Evolutionary conservation across 2,329 filamentous ascomycete genomes (phyloP), one percentile per base, ranked within the genome.

Genomic region (Penicillium concentricum): DNA sequence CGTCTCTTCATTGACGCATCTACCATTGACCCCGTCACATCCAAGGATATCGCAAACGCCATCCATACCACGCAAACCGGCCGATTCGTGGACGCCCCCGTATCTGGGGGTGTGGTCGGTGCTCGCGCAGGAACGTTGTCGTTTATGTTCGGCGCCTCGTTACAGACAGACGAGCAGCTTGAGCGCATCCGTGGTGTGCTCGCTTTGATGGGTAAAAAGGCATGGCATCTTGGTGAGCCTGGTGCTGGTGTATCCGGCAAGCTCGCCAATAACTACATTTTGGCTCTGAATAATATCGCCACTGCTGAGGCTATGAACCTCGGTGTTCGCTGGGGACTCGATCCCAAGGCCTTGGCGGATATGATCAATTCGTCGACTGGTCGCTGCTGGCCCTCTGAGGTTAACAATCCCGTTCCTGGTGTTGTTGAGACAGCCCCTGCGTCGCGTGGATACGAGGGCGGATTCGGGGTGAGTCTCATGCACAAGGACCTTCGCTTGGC

Each of bases 91-190:
- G 94, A 99, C 72, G 93, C 94, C 3, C 94, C 94, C 43, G 96
- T 99, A 88, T 97, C 93, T 0, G 94, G 94, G 46, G 94, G 94
- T 49, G 92, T 97, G 0, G 91, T 97, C 5, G 94, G 93, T 42
- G 94, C 94, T 12, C 82, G 86, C 6, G 91, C 91, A 13, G 94
- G 89, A 34, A 92, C 91, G 0, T 80, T 99, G 56, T 96, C 92
- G 0, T 99, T 99, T 74, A 97, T 99, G 94, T 86, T 97, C 54
- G 94, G 94, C 42, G 83, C 87, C 7, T 80, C 86, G 0, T 69
- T 70, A 6, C 63, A 71, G 28, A 59, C 67, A 3, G 69, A 60
- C 1, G 77, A 82, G 4, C 73, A 90, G 0, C 79, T 94, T 1
- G 76, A 85, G 1, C 82, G 84, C 12, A 81, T 90, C 10, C 87